Base-by-base conservation (phyloP, 148 eudicot genomes). In the Hydrangea macrophylla region DNA sequence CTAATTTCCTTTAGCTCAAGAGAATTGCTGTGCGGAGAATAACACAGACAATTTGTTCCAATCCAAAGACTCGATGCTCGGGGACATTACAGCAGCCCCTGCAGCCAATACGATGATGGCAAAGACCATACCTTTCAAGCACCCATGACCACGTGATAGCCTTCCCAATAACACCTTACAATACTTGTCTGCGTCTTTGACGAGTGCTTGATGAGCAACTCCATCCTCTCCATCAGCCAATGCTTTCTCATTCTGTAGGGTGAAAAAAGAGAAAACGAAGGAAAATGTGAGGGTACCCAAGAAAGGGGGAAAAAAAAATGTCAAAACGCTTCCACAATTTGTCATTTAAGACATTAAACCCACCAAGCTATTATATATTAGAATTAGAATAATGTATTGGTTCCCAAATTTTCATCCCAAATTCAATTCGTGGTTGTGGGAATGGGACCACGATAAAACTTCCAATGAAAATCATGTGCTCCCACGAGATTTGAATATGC, bases 181-280 rank as follows among this genome's bases (percentile, higher is more conserved):
- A 73, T 85, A 79, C 83, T 90, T 88, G 66, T 90, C 82, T 15
- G 93, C 81, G 7, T 88, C 85, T 75, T 82, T 85, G 57, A 84
- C 48, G 36, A 67, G 73, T 32, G 85, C 64, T 60, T 71, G 82
- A 60, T 75, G 83, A 48, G 79, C 76, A 50, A 68, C n/a, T n/a
- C n/a, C 63, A 55, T 84, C 74, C 32, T 66, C 86, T 62, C 68
- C 87, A 22, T 32, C 39, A 15, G 78, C 75, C 81, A 81, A 75
- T 57, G 84, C 86, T 51, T 81, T 70, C 70, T 84, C 89, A 39
- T 88, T 90, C 96, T 90, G 40, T n/a, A n/a, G 44, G 12, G 22
- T 15, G 5, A 3, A 48, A n/a, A n/a, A n/a, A n/a, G n/a, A n/a
- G n/a, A n/a, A n/a, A n/a, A n/a, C n/a, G n/a, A n/a, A n/a, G n/a